Evolutionary conservation across 108 stramenopile species (phyloP).

Genomic region (Nannochloropsis oceanica): DNA sequence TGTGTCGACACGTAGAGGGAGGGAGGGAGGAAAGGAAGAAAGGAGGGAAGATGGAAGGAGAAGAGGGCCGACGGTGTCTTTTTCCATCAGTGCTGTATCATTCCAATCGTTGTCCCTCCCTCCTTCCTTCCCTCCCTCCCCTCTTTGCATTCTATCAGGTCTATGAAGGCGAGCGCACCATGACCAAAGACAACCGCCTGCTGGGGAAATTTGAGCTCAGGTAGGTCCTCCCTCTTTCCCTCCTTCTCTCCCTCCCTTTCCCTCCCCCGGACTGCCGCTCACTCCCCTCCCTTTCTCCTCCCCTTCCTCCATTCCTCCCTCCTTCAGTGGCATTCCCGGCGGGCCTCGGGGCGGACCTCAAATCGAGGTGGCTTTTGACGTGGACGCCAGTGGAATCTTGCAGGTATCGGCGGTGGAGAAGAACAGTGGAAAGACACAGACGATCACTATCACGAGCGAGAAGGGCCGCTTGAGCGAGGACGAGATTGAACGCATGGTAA

Average conservation of each 20-base stretch:
- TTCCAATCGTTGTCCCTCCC: neutral
- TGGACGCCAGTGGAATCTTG: constrained; percentile 89
- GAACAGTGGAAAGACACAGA: constrained; percentile 76
- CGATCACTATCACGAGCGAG: constrained; percentile 88
- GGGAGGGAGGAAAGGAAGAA: neutral
- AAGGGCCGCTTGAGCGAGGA: constrained; percentile 83
- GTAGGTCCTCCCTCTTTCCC: neutral
- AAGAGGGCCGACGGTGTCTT: neutral
- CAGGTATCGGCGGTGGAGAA: constrained; percentile 74
- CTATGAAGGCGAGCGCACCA: constrained; percentile 87
- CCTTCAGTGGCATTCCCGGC: constrained; percentile 62
- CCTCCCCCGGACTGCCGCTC: too few relatives aligned
- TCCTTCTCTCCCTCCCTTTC: too few relatives aligned
- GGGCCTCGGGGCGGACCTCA: constrained; percentile 83
- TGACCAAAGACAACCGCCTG: constrained; percentile 83
- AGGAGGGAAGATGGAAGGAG: neutral
- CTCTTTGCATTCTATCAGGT: constrained; percentile 41
- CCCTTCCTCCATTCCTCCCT: neutral
- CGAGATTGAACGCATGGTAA: constrained; percentile 86
- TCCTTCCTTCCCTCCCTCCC: neutral
- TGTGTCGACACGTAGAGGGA: too few relatives aligned
- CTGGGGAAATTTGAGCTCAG: constrained; percentile 86
- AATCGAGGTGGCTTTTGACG: constrained; percentile 88
- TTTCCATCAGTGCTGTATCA: neutral
- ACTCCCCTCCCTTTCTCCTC: too few relatives aligned